These are phyloP conservation scores for Boletellus deceptivus DNA, from an alignment of 1,284 basidiomycete genomes.

Conservation along the genomic window DNA sequence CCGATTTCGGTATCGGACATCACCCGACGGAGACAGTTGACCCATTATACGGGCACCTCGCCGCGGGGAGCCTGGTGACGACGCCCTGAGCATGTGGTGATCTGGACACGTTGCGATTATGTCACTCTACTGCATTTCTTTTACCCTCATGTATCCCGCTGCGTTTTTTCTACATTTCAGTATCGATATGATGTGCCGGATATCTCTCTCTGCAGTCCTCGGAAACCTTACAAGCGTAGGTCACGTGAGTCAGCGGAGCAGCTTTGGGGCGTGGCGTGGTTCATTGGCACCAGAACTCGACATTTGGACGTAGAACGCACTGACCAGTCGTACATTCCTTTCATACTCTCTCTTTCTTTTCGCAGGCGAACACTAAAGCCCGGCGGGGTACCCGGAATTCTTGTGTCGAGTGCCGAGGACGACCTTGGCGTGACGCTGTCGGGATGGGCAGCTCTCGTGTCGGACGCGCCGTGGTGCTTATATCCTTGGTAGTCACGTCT, in stretches of 20 bases:
- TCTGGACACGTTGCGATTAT: no score
- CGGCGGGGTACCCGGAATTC: neutral
- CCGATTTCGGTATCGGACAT: slow-evolving; percentile 32
- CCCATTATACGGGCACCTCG: slow-evolving; percentile 27
- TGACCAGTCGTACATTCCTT: slow-evolving; percentile 1
- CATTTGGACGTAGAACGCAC: neutral
- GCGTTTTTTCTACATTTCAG: no score
- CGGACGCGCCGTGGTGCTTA: slow-evolving; percentile 7
- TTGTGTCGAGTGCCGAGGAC: no score
- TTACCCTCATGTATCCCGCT: neutral
- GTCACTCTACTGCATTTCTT: neutral
- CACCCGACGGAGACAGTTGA: slow-evolving; percentile 28
- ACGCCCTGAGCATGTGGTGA: slow-evolving; percentile 21
- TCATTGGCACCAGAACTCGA: no score
- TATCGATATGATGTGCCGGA: neutral
- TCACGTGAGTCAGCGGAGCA: slow-evolving; percentile 3
- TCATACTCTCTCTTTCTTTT: neutral
- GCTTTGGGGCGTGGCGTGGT: no score
- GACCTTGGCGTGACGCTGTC: neutral
- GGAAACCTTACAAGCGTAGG: no score
- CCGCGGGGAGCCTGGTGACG: slow-evolving; percentile 24
- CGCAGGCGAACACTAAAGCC: neutral
- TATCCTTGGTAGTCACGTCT: slow-evolving; percentile 5
- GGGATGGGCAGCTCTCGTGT: slow-evolving; percentile 13
- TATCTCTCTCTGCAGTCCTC: no score